phyloP scores from a whole-genome alignment of 2,329 filamentous ascomycete genomes.

The Raffaelea arxii region DNA sequence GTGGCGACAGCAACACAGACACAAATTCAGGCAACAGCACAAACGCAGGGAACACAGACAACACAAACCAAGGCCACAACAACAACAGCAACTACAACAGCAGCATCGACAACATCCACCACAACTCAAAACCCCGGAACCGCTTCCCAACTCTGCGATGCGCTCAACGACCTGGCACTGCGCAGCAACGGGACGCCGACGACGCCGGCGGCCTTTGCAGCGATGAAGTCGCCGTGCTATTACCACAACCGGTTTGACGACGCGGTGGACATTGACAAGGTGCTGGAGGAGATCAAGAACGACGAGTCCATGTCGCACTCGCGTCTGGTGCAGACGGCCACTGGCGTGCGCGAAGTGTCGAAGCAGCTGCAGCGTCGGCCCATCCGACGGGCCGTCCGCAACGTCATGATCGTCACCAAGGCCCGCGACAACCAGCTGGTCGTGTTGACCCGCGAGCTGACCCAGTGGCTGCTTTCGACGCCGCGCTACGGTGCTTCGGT shows the following conservation, averaged over 20 bases:
- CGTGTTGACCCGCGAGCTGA: conserved; percentile 74
- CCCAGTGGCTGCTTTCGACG: conserved; percentile 79
- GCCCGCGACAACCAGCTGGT: conserved; percentile 92
- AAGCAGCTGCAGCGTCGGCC: conserved; percentile 89
- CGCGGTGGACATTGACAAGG: conserved; percentile 87
- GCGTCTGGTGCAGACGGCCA: conserved; percentile 87
- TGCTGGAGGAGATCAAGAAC: conserved; percentile 85
- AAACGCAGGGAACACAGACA: background rate
- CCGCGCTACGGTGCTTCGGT: conserved; percentile 81
- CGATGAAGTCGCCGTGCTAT: conserved; percentile 84
- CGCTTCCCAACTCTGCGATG: conserved; percentile 49
- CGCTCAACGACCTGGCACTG: conserved; percentile 42
- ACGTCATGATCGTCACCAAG: conserved; percentile 98
- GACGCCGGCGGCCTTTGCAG: conserved; percentile 17
- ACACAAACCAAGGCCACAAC: background rate
- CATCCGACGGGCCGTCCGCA: conserved; percentile 83
- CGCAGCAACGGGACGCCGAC: conserved; percentile 27
- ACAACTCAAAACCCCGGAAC: conserved; percentile 19
- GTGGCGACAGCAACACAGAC: no score
- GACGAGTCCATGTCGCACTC: conserved; percentile 90
- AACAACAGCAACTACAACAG: background rate
- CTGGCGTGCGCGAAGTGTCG: conserved; percentile 87
- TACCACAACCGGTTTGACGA: conserved; percentile 97
- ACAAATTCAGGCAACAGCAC: background rate
- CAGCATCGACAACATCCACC: background rate